Percentiles rank a stretch among this genome's conserved stretches.
Evolutionary conservation across 2,329 filamentous ascomycete species (phyloP).

Genomic region (Dactylonectria macrodidyma): DNA sequence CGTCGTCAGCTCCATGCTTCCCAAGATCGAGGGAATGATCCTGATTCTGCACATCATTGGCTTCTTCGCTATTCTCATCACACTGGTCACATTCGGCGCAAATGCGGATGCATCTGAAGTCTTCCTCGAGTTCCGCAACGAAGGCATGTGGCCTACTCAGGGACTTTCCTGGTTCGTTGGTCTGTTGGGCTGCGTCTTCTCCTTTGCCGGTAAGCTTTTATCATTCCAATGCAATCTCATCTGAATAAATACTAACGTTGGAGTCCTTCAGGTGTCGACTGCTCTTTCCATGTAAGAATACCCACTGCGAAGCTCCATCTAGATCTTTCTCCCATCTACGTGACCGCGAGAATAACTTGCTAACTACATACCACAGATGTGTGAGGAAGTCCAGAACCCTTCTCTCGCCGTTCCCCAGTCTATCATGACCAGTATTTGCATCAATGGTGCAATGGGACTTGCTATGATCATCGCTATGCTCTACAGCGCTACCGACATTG

Average conservation of each 20-base stretch:
- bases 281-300: slow-evolving; percentile 41
- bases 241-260: slow-evolving; percentile 6
- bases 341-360: neutral
- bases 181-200: slow-evolving; percentile 42
- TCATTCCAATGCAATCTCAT: too few relatives aligned
- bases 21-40: slow-evolving; percentile 57
- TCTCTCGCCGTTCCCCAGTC: slow-evolving; percentile 41
- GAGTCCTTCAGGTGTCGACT: slow-evolving; percentile 36
- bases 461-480: slow-evolving; percentile 46
- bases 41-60: slow-evolving; percentile 61
- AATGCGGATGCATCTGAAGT: slow-evolving; percentile 46
- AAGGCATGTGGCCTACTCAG: slow-evolving; percentile 39
- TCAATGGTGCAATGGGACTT: slow-evolving; percentile 41
- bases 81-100: slow-evolving; percentile 51
- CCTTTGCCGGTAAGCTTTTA: slow-evolving; percentile 37
- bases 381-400: slow-evolving; percentile 43
- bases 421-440: slow-evolving; percentile 41
- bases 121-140: slow-evolving; percentile 49
- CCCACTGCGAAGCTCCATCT: neutral
- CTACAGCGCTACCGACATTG: slow-evolving; percentile 41
- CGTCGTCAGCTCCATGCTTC: slow-evolving; percentile 48
- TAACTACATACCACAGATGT: slow-evolving; percentile 33
- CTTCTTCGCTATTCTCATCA: slow-evolving; percentile 60
- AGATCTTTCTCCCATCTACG: neutral
- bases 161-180: slow-evolving; percentile 45